These are phyloP conservation scores for Arthrobotrys megalospora DNA, from an alignment of 2,329 filamentous ascomycete genomes.

Conservation along the genomic window DNA sequence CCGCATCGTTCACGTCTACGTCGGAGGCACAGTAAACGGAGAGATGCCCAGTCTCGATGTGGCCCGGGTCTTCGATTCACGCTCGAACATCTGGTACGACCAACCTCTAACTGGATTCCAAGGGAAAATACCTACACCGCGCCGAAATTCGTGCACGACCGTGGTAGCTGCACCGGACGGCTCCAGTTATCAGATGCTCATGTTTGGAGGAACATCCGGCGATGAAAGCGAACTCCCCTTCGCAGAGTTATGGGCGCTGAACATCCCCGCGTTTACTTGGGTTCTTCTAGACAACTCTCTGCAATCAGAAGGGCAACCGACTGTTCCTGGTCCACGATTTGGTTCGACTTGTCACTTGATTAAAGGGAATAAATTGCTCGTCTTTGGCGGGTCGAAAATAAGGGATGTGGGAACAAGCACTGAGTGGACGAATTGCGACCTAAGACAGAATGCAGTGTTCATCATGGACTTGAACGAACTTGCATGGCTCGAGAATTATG, in stretches of 20 bases:
- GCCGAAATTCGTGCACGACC: constrained; percentile 2
- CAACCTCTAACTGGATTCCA: constrained; percentile 21
- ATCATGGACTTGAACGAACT: constrained; percentile 20
- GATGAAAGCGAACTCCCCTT: background rate
- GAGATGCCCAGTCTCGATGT: background rate
- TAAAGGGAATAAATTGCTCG: constrained; percentile 1
- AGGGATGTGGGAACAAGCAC: background rate
- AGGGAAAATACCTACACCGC: constrained; percentile 5
- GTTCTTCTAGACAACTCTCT: constrained; percentile 16
- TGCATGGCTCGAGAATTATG: constrained; percentile 12
- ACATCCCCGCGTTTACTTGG: constrained; percentile 34
- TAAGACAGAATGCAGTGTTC: background rate
- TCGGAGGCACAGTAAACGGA: constrained; percentile 24
- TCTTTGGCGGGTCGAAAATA: constrained; percentile 28
- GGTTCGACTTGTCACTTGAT: constrained; percentile 22
- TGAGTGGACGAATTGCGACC: background rate
- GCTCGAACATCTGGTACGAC: constrained; percentile 18
- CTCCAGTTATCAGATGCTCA: constrained; percentile 36
- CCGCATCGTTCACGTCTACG: constrained; percentile 8
- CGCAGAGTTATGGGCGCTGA: constrained; percentile 21
- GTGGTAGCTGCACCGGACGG: constrained; percentile 20
- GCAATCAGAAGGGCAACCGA: no score
- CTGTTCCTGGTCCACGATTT: constrained; percentile 3
- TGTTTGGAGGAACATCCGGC: constrained; percentile 8
- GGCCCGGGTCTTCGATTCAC: constrained; percentile 23